Evolutionary conservation across 495 filamentous ascomycete species (phyloP).

Genomic region (Hypoxylon perforatum): DNA sequence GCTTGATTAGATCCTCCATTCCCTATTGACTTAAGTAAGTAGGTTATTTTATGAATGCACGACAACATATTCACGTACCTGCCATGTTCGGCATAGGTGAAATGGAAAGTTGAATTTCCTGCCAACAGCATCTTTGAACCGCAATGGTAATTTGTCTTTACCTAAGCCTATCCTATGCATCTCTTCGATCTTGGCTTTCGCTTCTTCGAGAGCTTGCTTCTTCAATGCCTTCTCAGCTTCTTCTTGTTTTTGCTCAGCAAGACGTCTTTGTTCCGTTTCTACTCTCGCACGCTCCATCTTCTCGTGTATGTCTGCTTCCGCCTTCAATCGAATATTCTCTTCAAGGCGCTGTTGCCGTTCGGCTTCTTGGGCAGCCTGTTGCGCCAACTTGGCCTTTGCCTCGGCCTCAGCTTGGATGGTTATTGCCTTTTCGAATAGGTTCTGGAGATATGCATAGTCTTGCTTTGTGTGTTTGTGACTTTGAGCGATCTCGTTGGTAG

Average conservation of each 20-base stretch:
- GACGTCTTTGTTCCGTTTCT: too few relatives aligned
- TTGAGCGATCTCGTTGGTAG: too few relatives aligned
- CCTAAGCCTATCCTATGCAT: conserved; percentile 55
- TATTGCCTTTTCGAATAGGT: too few relatives aligned
- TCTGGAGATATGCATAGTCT: too few relatives aligned
- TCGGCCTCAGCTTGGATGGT: too few relatives aligned
- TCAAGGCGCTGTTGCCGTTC: too few relatives aligned
- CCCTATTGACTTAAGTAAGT: conserved; percentile 60
- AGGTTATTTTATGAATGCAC: not conserved
- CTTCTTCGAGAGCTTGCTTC: conserved; percentile 57
- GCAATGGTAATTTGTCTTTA: conserved; percentile 66
- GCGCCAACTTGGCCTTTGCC: too few relatives aligned
- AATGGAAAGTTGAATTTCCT: conserved; percentile 89
- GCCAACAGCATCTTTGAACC: conserved; percentile 88
- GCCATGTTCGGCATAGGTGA: conserved; percentile 81
- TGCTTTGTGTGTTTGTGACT: too few relatives aligned
- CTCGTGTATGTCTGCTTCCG: too few relatives aligned
- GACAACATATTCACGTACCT: conserved; percentile 62
- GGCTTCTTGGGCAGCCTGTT: too few relatives aligned
- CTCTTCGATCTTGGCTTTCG: conserved; percentile 61
- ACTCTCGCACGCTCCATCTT: too few relatives aligned
- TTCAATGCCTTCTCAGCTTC: conserved; percentile 53
- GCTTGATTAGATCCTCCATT: conserved; percentile 89
- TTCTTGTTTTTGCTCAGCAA: conserved; percentile 15
- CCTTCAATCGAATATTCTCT: too few relatives aligned